Percentiles rank a stretch among this genome's conserved stretches.
These are phyloP conservation scores for Fusarium cyanostomum DNA, from an alignment of 2,329 filamentous ascomycete species.

Conservation along the genomic window DNA sequence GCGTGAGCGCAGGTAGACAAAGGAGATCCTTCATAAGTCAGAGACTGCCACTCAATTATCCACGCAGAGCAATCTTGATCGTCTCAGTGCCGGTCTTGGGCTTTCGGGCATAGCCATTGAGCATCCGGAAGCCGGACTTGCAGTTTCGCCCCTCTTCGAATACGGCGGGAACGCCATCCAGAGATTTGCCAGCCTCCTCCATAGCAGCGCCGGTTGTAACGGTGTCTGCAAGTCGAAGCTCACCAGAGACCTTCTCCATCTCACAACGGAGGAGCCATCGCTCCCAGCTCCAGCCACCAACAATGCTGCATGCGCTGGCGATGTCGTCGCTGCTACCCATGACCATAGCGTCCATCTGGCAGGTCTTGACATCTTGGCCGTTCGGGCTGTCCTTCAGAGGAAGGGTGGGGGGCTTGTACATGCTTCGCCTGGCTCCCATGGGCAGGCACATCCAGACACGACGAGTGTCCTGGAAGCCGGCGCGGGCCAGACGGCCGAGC, in stretches of 20 bases:
- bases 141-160: conserved; percentile 70
- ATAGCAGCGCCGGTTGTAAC: conserved; percentile 61
- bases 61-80: conserved; percentile 50
- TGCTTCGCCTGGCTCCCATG: conserved; percentile 66
- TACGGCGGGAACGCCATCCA: conserved; percentile 68
- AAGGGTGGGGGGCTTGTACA: conserved; percentile 45
- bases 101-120: conserved; percentile 73
- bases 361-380: conserved; percentile 55
- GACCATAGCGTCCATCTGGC: conserved; percentile 70
- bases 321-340: conserved; percentile 75
- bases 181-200: conserved; percentile 65
- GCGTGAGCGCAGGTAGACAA: conserved; percentile 33
- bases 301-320: conserved; percentile 80
- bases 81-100: conserved; percentile 54
- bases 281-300: conserved; percentile 94
- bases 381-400: conserved; percentile 49
- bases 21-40: conserved; percentile 32
- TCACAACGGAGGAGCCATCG: conserved; percentile 92
- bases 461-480: conserved; percentile 82
- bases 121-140: conserved; percentile 68
- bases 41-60: conserved; percentile 25
- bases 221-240: conserved; percentile 64
- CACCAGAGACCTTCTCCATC: conserved; percentile 79
- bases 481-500: conserved; percentile 75
- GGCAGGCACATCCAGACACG: conserved; percentile 91